Evolutionary conservation across 2,329 filamentous ascomycete species (phyloP).

Genomic region (Didymosphaeria variabile): DNA sequence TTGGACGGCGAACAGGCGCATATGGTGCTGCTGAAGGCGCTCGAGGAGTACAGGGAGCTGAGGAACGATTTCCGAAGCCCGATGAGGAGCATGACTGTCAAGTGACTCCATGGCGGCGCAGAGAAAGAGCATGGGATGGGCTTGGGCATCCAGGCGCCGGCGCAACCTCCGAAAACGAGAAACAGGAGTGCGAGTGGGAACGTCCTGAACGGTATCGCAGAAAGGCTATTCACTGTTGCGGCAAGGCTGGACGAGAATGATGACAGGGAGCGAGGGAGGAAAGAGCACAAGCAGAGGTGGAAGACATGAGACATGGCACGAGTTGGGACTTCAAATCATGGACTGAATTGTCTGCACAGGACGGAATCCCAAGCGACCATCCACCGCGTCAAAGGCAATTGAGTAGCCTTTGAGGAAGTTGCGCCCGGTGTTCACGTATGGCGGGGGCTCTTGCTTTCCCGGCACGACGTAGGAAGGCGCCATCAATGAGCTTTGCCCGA

Average conservation of each 20-base stretch:
- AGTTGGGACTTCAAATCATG: conserved; percentile 6
- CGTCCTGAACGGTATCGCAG: background rate
- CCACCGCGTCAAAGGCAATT: conserved; percentile 46
- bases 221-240: conserved; percentile 9
- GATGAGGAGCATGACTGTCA: conserved; percentile 44
- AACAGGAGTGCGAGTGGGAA: conserved; percentile 20
- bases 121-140: conserved; percentile 2
- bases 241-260: conserved; percentile 7
- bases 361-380: conserved; percentile 44
- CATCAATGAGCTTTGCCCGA: conserved; percentile 34
- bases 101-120: conserved; percentile 38
- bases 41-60: conserved; percentile 62
- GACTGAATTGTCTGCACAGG: conserved; percentile 20
- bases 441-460: conserved; percentile 27
- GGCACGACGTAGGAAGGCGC: conserved; percentile 42
- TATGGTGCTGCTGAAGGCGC: conserved; percentile 74
- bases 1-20: conserved; percentile 82
- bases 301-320: conserved; percentile 5
- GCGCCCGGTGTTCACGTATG: conserved; percentile 47
- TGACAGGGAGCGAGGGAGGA: background rate
- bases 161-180: background rate
- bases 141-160: conserved; percentile 6
- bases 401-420: conserved; percentile 43
- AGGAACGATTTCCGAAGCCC: conserved; percentile 46
- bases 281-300: conserved; percentile 7